Evolutionary conservation across 2,329 filamentous ascomycete species (phyloP), one percentile per base, ranked within the genome.

Genomic region (Nemania sp.): DNA sequence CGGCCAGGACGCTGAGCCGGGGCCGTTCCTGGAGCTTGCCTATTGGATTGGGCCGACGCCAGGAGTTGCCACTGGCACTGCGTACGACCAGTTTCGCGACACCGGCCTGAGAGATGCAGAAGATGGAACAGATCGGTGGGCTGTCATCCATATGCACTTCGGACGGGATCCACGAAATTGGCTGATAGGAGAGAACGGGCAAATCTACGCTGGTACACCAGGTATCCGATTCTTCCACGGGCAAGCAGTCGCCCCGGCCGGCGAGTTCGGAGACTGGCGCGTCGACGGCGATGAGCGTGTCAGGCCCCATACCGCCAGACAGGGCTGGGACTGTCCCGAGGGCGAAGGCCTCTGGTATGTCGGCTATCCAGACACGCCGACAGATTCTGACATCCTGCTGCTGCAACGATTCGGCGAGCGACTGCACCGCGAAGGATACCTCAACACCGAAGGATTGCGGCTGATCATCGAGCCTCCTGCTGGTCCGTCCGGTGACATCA

Each of bases 391-490:
- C 51, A 20, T 53, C 13, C 51, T 7, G 15, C 51, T 53, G 26
- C n/a, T 53, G 51, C 26, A 53, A 32, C 51, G 51, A 29, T 53
- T 53, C 51, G 51, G 51, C 51, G 51, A 53, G 51, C 51, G 26
- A 7, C 51, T 53, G 27, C n/a, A 53, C 13, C 26, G 51, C 51
- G 51, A 53, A 11, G 49, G 49, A 52, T 52, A 29, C 49, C 11
- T 52, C 49, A 15, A 15, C 10, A 10, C 24, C 26, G 49, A 29
- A 15, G 51, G 51, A 53, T 53, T 53, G 26, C 51, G 26, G 51
- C 26, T 53, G 51, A 53, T 53, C 18, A 53, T 53, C 26, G 51
- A 53, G 51, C 26, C 26, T 53, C 24, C 24, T 32, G 32, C 13
- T 32, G 26, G 51, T 3, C 51, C 51, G 18, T n/a, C 27, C 26